Percentiles rank a stretch among this genome's conserved stretches.
phyloP scores from a whole-genome alignment of 495 filamentous ascomycete species.

The Hyaloscypha finlandica region DNA sequence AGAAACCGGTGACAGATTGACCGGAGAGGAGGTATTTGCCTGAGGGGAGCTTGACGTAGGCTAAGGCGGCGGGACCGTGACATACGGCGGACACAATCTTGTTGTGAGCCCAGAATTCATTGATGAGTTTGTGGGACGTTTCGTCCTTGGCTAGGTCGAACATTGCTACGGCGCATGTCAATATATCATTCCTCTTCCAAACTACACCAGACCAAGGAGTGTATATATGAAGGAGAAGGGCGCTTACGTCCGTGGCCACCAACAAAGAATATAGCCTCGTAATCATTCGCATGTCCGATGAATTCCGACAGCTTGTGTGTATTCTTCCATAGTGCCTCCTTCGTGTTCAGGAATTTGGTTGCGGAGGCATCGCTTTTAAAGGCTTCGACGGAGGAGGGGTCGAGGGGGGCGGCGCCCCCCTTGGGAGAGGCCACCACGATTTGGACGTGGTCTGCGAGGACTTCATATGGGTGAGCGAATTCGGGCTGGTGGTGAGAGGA shows the following conservation, averaged over 20 bases:
- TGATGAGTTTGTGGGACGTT: constrained; percentile 55
- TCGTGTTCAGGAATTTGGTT: constrained; percentile 51
- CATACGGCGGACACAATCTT: constrained; percentile 69
- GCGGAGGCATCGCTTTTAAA: constrained; percentile 57
- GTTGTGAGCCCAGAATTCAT: constrained; percentile 59
- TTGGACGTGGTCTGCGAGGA: constrained; percentile 54
- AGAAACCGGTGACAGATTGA: constrained; percentile 66
- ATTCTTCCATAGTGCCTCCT: constrained; percentile 61
- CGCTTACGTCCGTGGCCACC: constrained; percentile 74
- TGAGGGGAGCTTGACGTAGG: constrained; percentile 53
- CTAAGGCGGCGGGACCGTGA: constrained; percentile 65
- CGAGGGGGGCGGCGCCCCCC: constrained; percentile 69
- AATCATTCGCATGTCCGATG: constrained; percentile 55
- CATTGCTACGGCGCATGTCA: constrained; percentile 52
- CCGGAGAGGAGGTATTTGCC: constrained; percentile 56
- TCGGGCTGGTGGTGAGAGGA: constrained; percentile 56
- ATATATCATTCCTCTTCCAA: neutral
- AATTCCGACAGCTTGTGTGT: constrained; percentile 56
- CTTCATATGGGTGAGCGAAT: constrained; percentile 68
- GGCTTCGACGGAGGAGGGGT: constrained; percentile 61
- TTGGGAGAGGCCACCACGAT: constrained; percentile 66
- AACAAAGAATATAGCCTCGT: constrained; percentile 71
- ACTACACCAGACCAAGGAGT: neutral
- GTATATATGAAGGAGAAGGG: neutral
- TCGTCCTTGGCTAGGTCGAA: constrained; percentile 61